Evolutionary conservation across 2,329 filamentous ascomycete genomes (phyloP).

Genomic region (Penicillium sp.): DNA sequence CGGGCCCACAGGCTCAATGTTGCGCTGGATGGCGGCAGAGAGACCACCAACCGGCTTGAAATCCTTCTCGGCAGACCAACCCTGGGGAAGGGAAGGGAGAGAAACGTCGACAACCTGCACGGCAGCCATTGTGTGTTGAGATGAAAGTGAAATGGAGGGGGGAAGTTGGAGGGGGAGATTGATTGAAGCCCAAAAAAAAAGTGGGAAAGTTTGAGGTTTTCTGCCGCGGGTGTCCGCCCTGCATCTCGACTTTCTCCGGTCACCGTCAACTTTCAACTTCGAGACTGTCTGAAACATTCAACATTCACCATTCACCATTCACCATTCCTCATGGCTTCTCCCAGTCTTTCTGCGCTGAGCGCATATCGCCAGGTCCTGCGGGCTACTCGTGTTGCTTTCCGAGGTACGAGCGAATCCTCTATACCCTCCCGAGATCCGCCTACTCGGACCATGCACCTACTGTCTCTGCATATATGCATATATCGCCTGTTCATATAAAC

Average conservation of each 20-base stretch:
- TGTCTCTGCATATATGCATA: no score
- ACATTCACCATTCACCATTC: background rate
- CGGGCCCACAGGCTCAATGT: constrained; percentile 93
- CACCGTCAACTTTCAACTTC: background rate
- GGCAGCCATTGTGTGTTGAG: constrained; percentile 63
- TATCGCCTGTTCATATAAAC: background rate
- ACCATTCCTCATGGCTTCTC: constrained; percentile 27
- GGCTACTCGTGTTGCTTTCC: constrained; percentile 79
- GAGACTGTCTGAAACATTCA: no score
- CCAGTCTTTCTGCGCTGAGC: constrained; percentile 64
- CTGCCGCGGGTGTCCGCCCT: constrained; percentile 37
- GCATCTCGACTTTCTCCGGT: background rate
- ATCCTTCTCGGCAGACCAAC: constrained; percentile 83
- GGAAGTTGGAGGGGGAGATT: constrained; percentile 21
- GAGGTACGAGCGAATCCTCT: constrained; percentile 58
- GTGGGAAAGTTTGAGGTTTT: constrained; percentile 37
- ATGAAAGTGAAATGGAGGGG: constrained; percentile 12
- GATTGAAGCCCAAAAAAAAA: constrained; percentile 18
- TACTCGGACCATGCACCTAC: background rate
- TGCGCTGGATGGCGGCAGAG: constrained; percentile 77
- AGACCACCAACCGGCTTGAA: constrained; percentile 84
- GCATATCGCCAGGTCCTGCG: constrained; percentile 84
- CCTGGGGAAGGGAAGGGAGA: constrained; percentile 75
- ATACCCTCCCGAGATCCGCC: background rate
- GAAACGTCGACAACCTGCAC: constrained; percentile 48